phyloP scores from a whole-genome alignment of 768 basidiomycete species.

The Suillus americanus region DNA sequence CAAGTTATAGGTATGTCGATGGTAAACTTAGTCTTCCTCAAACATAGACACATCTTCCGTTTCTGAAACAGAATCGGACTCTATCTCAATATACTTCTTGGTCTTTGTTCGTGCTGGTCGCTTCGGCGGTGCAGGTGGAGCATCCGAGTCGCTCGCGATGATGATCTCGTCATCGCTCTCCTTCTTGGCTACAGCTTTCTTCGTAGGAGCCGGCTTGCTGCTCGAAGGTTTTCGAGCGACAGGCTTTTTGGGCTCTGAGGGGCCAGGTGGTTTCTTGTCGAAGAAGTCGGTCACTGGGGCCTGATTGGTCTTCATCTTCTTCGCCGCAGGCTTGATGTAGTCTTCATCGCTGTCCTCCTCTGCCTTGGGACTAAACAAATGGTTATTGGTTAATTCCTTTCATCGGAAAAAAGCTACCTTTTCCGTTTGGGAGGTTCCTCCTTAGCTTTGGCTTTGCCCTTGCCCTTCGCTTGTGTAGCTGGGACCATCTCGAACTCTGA shows the following conservation, averaged over 20 bases:
- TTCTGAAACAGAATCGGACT: conserved; percentile 49
- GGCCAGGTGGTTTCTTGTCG: conserved; percentile 38
- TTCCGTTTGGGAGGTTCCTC: conserved; percentile 57
- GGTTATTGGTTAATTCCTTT: conserved; percentile 12
- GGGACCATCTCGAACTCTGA: conserved; percentile 35
- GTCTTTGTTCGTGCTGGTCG: conserved; percentile 48
- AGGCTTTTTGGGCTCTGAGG: conserved; percentile 40
- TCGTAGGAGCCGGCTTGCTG: conserved; percentile 57
- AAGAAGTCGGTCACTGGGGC: conserved; percentile 62
- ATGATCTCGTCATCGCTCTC: conserved; percentile 46
- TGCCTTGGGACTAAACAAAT: conserved; percentile 28
- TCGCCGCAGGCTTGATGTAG: conserved; percentile 46
- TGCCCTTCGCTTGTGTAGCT: conserved; percentile 34
- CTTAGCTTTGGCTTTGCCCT: conserved; percentile 42
- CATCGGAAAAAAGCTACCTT: conserved; percentile 41
- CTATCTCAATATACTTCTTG: conserved; percentile 66
- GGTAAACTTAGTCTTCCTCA: conserved; percentile 35
- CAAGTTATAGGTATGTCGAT: neutral
- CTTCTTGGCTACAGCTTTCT: conserved; percentile 46
- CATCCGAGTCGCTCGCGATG: conserved; percentile 40
- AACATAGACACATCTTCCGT: conserved; percentile 49
- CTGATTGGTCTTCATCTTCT: conserved; percentile 49
- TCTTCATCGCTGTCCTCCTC: conserved; percentile 41
- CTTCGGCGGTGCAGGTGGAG: conserved; percentile 42
- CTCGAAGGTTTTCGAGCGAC: conserved; percentile 52